Conservation (phyloP, 139 green algal species). For the Microglena sp. region DNA sequence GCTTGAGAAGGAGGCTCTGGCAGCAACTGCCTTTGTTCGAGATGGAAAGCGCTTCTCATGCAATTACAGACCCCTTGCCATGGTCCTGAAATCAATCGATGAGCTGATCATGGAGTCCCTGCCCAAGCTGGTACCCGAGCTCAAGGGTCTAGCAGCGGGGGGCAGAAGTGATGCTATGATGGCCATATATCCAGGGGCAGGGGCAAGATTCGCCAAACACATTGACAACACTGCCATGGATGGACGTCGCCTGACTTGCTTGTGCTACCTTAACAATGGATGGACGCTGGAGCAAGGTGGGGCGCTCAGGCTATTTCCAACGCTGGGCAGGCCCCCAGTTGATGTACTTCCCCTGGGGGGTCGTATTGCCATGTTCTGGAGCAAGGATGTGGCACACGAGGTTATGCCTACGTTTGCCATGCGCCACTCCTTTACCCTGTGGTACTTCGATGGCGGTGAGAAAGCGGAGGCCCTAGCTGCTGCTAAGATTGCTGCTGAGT, state of each 20-base stretch:
- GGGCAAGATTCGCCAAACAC: slow-evolving; percentile 32
- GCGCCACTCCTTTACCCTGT: slow-evolving; percentile 37
- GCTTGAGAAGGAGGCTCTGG: slow-evolving; percentile 25
- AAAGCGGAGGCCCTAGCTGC: slow-evolving; percentile 21
- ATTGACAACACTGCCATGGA: slow-evolving; percentile 45
- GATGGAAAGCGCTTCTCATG: slow-evolving; percentile 24
- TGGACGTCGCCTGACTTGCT: slow-evolving; percentile 36
- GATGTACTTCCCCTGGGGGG: slow-evolving; percentile 30
- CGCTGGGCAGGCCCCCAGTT: slow-evolving; percentile 9
- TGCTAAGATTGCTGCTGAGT: neutral
- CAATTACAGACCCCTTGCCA: too few relatives aligned
- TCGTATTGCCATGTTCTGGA: slow-evolving; percentile 37
- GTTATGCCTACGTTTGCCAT: slow-evolving; percentile 19
- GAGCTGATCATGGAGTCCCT: slow-evolving; percentile 30
- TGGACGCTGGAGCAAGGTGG: slow-evolving; percentile 22
- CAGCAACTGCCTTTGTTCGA: slow-evolving; percentile 28
- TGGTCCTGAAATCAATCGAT: too few relatives aligned
- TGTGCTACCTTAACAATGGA: slow-evolving; percentile 42
- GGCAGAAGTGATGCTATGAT: slow-evolving; percentile 31
- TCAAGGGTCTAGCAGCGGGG: slow-evolving; percentile 12
- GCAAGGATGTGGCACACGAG: slow-evolving; percentile 33
- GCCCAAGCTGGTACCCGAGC: slow-evolving; percentile 8
- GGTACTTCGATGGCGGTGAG: slow-evolving; percentile 39
- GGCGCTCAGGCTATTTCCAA: slow-evolving; percentile 23
- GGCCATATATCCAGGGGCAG: slow-evolving; percentile 33